Percentiles rank a stretch among this genome's conserved stretches.
phyloP scores from a whole-genome alignment of 1,284 basidiomycete species.

The Tranzscheliella williamsii region DNA sequence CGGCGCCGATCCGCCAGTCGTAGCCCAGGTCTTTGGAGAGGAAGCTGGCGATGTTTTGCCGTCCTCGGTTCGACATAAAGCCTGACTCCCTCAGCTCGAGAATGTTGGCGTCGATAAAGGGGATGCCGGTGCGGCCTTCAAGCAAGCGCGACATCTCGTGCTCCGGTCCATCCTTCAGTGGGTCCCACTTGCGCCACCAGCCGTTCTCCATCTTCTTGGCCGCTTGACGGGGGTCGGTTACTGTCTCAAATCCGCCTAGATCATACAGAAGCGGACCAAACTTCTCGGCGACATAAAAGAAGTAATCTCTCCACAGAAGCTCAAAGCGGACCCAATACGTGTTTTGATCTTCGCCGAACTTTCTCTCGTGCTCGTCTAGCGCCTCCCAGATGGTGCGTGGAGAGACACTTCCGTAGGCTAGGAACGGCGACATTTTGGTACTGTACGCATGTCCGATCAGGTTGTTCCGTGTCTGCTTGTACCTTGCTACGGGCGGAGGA shows the following conservation, averaged over 20 bases:
- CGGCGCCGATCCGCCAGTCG: conserved; percentile 68
- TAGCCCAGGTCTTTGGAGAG: conserved; percentile 64
- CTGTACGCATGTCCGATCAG: conserved; percentile 66
- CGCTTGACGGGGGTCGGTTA: conserved; percentile 63
- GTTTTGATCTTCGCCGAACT: conserved; percentile 61
- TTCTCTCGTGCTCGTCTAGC: conserved; percentile 60
- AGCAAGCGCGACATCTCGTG: conserved; percentile 63
- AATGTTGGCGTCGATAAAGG: conserved; percentile 68
- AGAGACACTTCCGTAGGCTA: conserved; percentile 65
- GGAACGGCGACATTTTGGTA: conserved; percentile 67
- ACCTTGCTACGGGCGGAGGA: conserved; percentile 61
- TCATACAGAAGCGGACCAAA: conserved; percentile 63
- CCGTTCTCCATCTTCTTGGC: conserved; percentile 60
- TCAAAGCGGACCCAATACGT: conserved; percentile 66
- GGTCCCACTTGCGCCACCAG: conserved; percentile 53
- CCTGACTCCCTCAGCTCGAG: conserved; percentile 64
- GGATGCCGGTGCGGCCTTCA: conserved; percentile 66
- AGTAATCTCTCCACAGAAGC: conserved; percentile 67
- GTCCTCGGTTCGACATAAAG: conserved; percentile 62
- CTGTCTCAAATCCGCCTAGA: conserved; percentile 63
- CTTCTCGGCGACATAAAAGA: conserved; percentile 64
- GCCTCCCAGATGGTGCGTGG: conserved; percentile 63
- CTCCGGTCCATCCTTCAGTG: conserved; percentile 33
- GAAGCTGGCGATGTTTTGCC: conserved; percentile 68
- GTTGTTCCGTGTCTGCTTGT: conserved; percentile 68